Conservation (phyloP, 2,329 filamentous ascomycete genomes). For the Periglandula ipomoeae region DNA sequence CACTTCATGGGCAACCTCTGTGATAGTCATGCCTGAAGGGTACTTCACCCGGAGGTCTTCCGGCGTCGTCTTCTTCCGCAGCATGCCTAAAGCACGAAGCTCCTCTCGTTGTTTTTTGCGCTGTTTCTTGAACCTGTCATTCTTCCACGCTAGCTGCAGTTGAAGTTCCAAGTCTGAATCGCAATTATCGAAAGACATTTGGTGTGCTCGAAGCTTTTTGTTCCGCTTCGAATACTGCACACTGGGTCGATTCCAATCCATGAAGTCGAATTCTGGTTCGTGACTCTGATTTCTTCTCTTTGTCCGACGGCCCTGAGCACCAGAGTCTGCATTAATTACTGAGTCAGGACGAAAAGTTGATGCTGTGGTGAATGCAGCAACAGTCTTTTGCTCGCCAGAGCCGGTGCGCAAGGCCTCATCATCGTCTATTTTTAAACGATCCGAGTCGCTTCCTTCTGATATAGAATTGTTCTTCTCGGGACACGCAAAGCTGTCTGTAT, state of each 20-base stretch:
- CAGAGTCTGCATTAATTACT: not conserved
- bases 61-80: slow-evolving; percentile 48
- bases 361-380: slow-evolving; percentile 17
- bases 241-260: slow-evolving; percentile 70
- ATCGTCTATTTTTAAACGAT: not conserved
- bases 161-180: slow-evolving; percentile 59
- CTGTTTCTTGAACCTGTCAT: slow-evolving; percentile 61
- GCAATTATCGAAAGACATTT: slow-evolving; percentile 42
- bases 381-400: slow-evolving; percentile 16
- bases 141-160: slow-evolving; percentile 52
- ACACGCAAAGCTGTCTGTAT: not conserved
- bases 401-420: not conserved
- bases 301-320: not conserved
- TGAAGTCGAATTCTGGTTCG: slow-evolving; percentile 64
- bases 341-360: slow-evolving; percentile 9
- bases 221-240: slow-evolving; percentile 48
- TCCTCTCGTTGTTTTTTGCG: slow-evolving; percentile 63
- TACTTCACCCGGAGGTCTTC: slow-evolving; percentile 63
- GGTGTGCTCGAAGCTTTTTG: slow-evolving; percentile 50
- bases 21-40: slow-evolving; percentile 58
- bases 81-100: slow-evolving; percentile 54
- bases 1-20: slow-evolving; percentile 65
- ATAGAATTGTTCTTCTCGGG: not conserved
- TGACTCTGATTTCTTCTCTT: not conserved
- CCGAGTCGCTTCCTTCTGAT: not conserved